Conservation (phyloP, 2,329 filamentous ascomycete species). For the Diaporthe longicolla region DNA sequence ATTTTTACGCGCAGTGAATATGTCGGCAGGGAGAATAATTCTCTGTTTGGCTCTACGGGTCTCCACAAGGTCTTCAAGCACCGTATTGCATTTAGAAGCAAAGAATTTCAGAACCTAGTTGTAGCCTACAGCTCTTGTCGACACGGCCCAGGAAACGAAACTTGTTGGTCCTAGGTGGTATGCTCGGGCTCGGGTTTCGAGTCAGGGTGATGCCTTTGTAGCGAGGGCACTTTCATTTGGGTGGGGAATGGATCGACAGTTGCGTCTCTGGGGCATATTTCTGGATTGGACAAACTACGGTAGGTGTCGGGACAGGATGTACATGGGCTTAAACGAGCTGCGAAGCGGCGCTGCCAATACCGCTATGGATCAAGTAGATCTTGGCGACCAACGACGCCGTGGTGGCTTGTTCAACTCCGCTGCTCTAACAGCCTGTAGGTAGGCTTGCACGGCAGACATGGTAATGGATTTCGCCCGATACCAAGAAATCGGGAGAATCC, state of each 20-base stretch:
- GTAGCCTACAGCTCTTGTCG: not conserved
- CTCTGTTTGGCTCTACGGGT: not conserved
- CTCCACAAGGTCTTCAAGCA: not conserved
- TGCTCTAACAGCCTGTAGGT: not conserved
- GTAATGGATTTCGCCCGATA: too few species aligned
- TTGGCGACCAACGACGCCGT: not conserved
- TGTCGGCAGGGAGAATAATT: not conserved
- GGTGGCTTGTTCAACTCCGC: not conserved
- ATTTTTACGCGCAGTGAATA: too few species aligned
- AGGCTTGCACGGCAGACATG: too few species aligned
- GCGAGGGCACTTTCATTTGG: not conserved
- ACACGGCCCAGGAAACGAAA: not conserved
- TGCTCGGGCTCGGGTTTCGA: not conserved
- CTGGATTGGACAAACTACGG: not conserved
- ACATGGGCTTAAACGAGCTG: not conserved
- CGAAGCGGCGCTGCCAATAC: not conserved
- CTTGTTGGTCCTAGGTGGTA: too few species aligned
- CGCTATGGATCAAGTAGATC: not conserved
- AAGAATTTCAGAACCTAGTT: too few species aligned
- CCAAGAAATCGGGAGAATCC: not conserved
- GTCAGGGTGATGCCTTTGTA: not conserved
- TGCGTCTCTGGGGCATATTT: not conserved
- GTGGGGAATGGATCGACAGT: not conserved
- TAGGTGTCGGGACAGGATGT: not conserved
- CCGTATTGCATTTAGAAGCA: not conserved